A percentile compares a stretch with the other conserved stretches of the same genome.
phyloP scores from a whole-genome alignment of 208 protist species.

The Leishmania braziliensis region DNA sequence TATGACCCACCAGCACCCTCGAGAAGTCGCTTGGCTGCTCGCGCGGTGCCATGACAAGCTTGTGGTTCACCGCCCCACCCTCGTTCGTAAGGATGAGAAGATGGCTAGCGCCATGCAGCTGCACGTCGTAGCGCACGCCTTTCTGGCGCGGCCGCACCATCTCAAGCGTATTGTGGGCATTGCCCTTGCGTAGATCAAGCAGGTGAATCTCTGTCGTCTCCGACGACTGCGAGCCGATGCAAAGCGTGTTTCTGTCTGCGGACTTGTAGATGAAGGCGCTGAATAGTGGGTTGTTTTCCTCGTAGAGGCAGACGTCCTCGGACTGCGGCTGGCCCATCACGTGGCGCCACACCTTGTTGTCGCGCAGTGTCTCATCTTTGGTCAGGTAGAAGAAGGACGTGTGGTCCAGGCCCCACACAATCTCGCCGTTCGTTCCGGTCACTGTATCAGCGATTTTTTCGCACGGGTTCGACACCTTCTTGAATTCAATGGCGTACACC shows the following conservation, averaged over 20 bases:
- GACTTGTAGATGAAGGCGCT: slow-evolving; percentile 57
- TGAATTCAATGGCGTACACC: slow-evolving; percentile 82
- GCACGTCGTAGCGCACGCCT: slow-evolving; percentile 78
- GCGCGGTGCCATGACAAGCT: slow-evolving; percentile 63
- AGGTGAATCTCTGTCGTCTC: slow-evolving; percentile 85
- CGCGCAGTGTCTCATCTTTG: slow-evolving; percentile 76
- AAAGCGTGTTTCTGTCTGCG: slow-evolving; percentile 62
- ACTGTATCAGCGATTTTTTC: slow-evolving; percentile 52
- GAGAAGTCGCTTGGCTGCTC: slow-evolving; percentile 47
- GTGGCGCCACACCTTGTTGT: slow-evolving; percentile 89
- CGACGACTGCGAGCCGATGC: slow-evolving; percentile 61
- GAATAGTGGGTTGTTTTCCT: slow-evolving; percentile 80
- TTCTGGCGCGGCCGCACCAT: slow-evolving; percentile 74
- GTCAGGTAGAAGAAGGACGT: slow-evolving; percentile 85
- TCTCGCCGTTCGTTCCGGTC: slow-evolving; percentile 70
- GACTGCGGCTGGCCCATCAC: slow-evolving; percentile 72
- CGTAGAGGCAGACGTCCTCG: slow-evolving; percentile 79
- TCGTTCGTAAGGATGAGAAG: slow-evolving; percentile 85
- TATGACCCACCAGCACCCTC: slow-evolving; percentile 57
- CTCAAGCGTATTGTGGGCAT: slow-evolving; percentile 60
- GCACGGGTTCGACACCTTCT: slow-evolving; percentile 22
- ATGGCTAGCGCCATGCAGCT: slow-evolving; percentile 71
- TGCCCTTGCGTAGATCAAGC: slow-evolving; percentile 72
- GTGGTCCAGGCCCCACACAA: slow-evolving; percentile 69
- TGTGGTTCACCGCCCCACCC: slow-evolving; percentile 75